Base-by-base conservation (phyloP, 1,284 basidiomycete genomes). In the Trichosporon coremiiforme region DNA sequence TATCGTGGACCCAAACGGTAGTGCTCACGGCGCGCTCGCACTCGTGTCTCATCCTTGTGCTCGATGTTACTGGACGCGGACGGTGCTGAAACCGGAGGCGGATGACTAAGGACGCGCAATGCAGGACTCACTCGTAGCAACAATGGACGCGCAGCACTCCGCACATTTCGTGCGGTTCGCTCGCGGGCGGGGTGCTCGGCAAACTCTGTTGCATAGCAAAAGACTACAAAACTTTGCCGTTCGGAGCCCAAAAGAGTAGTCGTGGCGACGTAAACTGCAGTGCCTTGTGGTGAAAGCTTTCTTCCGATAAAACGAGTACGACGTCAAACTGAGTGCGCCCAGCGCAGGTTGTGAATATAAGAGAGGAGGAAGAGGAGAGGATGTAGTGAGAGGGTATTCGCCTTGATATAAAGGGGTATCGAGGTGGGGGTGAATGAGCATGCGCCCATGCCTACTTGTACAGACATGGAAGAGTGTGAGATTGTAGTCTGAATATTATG, bases 211-310 rank as follows among this genome's bases (percentile, higher is more conserved):
- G 47, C 47, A 53, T 53, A 53, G 47, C 47, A 22, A 53, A 20
- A 22, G 9, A 53, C 47, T 53, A 53, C 47, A 53, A 20, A 53
- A 53, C 47, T 2, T 53, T 53, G 47, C 47, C 47, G 20, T 53
- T 20, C 47, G 47, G 47, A 53, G 47, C 47, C 47, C 47, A 53
- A 53, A 53, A 53, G 41, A 53, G 47, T 53, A 53, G 47, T 53
- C 47, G 47, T 53, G 47, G 47, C 47, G 47, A 53, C 47, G 47
- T 53, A 53, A 53, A 53, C 47, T 53, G 47, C 47, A 53, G 47
- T 53, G 20, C 47, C 20, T 53, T 53, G 47, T 22, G 20, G 20
- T 53, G 47, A 53, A 53, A 53, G 47, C 47, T 53, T 20, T 53
- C 47, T 53, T 53, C 47, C 47, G 47, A 53, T 53, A 53, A 53